A percentile compares a stretch with the other conserved stretches of the same genome.
These are phyloP conservation scores for Xylaria sp. DNA, from an alignment of 495 filamentous ascomycete species.

Conservation along the genomic window DNA sequence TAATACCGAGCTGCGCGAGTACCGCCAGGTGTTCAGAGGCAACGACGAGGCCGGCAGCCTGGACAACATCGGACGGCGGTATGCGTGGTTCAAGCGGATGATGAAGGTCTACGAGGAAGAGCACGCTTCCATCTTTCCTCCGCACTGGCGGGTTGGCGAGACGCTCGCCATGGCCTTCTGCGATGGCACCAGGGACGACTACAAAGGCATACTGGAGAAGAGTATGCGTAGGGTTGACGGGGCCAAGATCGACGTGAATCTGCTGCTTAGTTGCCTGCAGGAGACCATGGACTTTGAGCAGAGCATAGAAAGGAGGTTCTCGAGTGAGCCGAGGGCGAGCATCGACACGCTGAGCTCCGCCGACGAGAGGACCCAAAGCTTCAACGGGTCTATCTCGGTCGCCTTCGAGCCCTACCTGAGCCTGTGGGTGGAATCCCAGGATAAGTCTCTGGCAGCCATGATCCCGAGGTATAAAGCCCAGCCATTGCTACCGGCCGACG, in stretches of 20 bases:
- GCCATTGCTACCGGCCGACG: conserved; percentile 78
- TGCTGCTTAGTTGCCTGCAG: conserved; percentile 89
- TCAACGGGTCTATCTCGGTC: conserved; percentile 92
- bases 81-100: conserved; percentile 96
- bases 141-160: conserved; percentile 89
- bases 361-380: conserved; percentile 77
- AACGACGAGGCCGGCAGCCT: conserved; percentile 96
- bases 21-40: conserved; percentile 91
- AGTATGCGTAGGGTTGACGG: conserved; percentile 81
- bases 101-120: conserved; percentile 96
- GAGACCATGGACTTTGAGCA: conserved; percentile 99
- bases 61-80: conserved; percentile 94
- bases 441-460: conserved; percentile 83
- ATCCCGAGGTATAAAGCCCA: conserved; percentile 90
- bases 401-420: conserved; percentile 97
- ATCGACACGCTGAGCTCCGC: conserved; percentile 88
- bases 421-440: conserved; percentile 96
- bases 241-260: conserved; percentile 85
- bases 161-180: conserved; percentile 91
- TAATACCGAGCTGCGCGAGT: conserved; percentile 95
- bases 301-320: conserved; percentile 82
- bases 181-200: conserved; percentile 94
- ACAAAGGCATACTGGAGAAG: conserved; percentile 87
- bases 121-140: conserved; percentile 86
- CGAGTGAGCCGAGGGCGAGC: conserved; percentile 77